Conservation (phyloP, 768 basidiomycete genomes). For the Hericium coralloides region DNA sequence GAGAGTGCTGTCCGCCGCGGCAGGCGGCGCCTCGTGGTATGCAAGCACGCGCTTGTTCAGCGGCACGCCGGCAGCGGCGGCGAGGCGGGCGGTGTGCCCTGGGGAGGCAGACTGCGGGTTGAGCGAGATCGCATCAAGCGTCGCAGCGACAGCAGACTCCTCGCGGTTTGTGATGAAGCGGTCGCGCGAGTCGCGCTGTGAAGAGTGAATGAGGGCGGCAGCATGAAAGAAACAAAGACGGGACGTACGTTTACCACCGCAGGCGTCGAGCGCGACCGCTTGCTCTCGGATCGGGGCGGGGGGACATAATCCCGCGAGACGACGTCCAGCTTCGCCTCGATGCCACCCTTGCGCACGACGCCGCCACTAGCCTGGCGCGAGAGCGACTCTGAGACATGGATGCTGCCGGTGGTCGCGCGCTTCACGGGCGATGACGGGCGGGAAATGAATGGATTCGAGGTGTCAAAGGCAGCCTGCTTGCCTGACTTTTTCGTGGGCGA, state of each 20-base stretch:
- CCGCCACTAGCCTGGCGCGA: conserved; percentile 57
- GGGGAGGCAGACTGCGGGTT: conserved; percentile 57
- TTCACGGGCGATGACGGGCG: conserved; percentile 61
- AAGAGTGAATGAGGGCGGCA: conserved; percentile 3
- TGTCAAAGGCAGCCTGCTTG: conserved; percentile 30
- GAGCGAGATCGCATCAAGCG: conserved; percentile 54
- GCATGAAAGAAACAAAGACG: neutral
- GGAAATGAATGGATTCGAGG: conserved; percentile 56
- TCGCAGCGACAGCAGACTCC: conserved; percentile 47
- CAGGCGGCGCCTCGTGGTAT: conserved; percentile 81
- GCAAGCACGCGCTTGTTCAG: conserved; percentile 77
- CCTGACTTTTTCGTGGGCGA: conserved; percentile 23
- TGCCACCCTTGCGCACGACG: conserved; percentile 67
- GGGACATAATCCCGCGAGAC: conserved; percentile 72
- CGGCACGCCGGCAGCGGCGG: conserved; percentile 66
- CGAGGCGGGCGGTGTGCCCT: conserved; percentile 70
- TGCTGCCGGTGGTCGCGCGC: conserved; percentile 36
- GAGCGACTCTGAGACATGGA: conserved; percentile 43
- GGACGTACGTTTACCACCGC: conserved; percentile 28
- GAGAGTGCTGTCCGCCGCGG: conserved; percentile 69
- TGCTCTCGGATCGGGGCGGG: conserved; percentile 47
- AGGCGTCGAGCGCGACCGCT: conserved; percentile 68
- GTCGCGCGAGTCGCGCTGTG: conserved; percentile 49
- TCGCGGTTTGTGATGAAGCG: conserved; percentile 63
- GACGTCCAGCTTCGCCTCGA: conserved; percentile 71